phyloP scores from a whole-genome alignment of 2,329 filamentous ascomycete genomes.

The Chalaropsis ovoidea region DNA sequence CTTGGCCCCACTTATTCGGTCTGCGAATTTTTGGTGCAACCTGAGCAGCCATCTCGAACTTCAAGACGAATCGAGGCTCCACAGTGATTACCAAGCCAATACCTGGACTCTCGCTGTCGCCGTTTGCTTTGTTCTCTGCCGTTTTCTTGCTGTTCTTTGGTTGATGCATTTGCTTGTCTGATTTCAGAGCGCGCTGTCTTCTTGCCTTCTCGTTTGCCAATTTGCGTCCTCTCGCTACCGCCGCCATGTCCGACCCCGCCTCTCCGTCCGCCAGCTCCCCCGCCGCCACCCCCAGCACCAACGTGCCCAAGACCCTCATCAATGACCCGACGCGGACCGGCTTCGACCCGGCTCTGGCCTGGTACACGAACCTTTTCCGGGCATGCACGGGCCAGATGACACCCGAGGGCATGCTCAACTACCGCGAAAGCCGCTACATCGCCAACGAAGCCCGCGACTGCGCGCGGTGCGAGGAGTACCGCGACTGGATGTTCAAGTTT shows the following conservation, averaged over 20 bases:
- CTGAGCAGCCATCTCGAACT: background rate
- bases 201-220: background rate
- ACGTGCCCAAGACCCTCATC: slow-evolving; percentile 34
- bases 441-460: slow-evolving; percentile 70
- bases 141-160: background rate
- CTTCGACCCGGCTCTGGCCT: slow-evolving; percentile 50
- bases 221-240: background rate
- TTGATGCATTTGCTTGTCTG: background rate
- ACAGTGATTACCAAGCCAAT: background rate
- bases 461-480: slow-evolving; percentile 66
- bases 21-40: slow-evolving; percentile 11
- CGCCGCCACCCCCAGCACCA: background rate
- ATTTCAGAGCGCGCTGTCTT: too few species aligned
- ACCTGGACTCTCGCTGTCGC: background rate
- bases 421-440: slow-evolving; percentile 65
- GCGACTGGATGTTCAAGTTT: slow-evolving; percentile 74
- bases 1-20: background rate
- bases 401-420: slow-evolving; percentile 58
- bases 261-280: background rate
- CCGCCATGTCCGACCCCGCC: slow-evolving; percentile 16
- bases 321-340: slow-evolving; percentile 54
- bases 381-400: slow-evolving; percentile 67
- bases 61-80: background rate
- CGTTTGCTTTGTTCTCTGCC: background rate
- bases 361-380: slow-evolving; percentile 80